Percentiles rank a stretch among this genome's conserved stretches.
phyloP scores from a whole-genome alignment of 2,329 filamentous ascomycete genomes.

The Akanthomyces lecanii region DNA sequence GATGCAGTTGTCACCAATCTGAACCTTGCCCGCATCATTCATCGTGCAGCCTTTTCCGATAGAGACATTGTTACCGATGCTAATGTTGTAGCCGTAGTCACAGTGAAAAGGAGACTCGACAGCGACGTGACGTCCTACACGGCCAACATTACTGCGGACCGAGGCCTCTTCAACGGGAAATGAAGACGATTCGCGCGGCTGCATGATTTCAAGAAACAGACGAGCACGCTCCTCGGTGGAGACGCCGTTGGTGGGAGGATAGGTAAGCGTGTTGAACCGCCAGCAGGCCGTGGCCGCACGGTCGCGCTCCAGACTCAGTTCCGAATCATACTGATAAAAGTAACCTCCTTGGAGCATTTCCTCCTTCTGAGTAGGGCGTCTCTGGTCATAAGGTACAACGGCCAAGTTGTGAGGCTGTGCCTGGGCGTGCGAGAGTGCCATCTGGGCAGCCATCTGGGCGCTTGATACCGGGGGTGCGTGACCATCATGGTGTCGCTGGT shows the following conservation, averaged over 20 bases:
- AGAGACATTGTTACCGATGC: conserved; percentile 77
- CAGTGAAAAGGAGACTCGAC: conserved; percentile 89
- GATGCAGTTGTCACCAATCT: conserved; percentile 71
- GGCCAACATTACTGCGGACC: conserved; percentile 51
- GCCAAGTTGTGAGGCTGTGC: conserved; percentile 29
- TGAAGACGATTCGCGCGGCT: conserved; percentile 54
- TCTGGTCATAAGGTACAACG: conserved; percentile 32
- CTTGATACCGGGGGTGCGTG: conserved; percentile 38
- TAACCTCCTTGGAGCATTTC: conserved; percentile 79
- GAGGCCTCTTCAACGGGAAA: conserved; percentile 52
- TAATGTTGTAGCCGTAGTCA: conserved; percentile 94
- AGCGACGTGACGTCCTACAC: conserved; percentile 68
- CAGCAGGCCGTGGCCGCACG: conserved; percentile 76
- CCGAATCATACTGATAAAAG: conserved; percentile 75
- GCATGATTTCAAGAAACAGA: conserved; percentile 67
- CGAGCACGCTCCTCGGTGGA: conserved; percentile 64
- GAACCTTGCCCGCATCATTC: conserved; percentile 79
- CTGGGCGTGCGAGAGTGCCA: conserved; percentile 49
- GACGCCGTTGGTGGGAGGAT: conserved; percentile 68
- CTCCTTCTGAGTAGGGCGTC: conserved; percentile 67
- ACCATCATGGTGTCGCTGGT: conserved; percentile 51
- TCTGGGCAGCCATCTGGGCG: conserved; percentile 54
- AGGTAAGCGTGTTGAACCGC: conserved; percentile 75
- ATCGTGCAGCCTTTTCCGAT: conserved; percentile 82
- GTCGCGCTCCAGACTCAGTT: conserved; percentile 78